Conservation (phyloP, 331 rosid species). For the Quercus phellos region DNA sequence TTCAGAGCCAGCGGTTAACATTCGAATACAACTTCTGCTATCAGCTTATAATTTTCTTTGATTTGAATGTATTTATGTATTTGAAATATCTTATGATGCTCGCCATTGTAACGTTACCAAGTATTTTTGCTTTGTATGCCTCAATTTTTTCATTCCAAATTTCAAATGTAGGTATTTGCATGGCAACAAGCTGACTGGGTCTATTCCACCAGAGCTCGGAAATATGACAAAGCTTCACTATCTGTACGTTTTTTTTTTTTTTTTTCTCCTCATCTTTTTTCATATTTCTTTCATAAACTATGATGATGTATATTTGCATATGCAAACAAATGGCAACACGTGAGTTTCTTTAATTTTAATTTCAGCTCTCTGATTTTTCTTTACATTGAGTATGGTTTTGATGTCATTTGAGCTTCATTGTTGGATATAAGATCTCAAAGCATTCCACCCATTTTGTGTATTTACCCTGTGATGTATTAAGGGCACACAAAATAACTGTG, state of each 20-base stretch:
- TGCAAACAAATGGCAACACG: not conserved
- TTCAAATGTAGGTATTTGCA: conserved; percentile 72
- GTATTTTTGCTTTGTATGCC: not conserved
- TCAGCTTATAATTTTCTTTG: not conserved
- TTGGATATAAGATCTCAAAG: not conserved
- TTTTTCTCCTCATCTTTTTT: not conserved
- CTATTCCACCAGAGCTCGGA: conserved; percentile 87
- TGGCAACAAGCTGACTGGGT: conserved; percentile 81
- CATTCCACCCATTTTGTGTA: not conserved
- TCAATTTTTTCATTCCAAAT: not conserved
- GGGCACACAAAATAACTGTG: not conserved
- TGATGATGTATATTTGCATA: not conserved
- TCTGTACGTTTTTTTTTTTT: conserved; percentile 42
- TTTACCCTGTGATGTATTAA: not conserved
- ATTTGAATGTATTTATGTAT: not conserved
- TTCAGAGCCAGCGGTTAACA: not conserved
- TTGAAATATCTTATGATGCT: not conserved
- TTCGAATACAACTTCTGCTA: not conserved
- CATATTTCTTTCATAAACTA: not conserved
- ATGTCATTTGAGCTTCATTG: not conserved
- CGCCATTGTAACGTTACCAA: not conserved
- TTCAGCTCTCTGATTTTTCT: not conserved
- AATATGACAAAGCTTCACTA: conserved; percentile 94
- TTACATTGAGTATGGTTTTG: not conserved
- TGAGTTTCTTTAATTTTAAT: not conserved